Conservation (phyloP, 768 basidiomycete species). For the Aureoboletus auriporus region DNA sequence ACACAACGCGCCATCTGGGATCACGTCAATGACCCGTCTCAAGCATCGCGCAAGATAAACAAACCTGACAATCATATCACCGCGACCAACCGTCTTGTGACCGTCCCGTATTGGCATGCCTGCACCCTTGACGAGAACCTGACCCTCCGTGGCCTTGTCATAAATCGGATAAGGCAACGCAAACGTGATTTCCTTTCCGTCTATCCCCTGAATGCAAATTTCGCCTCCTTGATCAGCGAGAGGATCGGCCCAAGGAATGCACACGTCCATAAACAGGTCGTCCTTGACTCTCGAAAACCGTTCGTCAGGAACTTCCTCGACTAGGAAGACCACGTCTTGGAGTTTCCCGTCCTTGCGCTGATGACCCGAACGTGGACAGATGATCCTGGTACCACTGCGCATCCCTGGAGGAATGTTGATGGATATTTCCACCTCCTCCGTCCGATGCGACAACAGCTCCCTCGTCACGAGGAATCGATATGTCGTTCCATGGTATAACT, state of each 20-base stretch:
- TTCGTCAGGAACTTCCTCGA: slow-evolving; percentile 56
- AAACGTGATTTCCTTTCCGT: slow-evolving; percentile 50
- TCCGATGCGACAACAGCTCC: slow-evolving; percentile 43
- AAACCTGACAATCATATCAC: slow-evolving; percentile 62
- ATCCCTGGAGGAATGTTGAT: slow-evolving; percentile 61
- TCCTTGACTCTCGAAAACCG: slow-evolving; percentile 54
- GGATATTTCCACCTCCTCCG: slow-evolving; percentile 53
- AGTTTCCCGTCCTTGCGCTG: slow-evolving; percentile 51
- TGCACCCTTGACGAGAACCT: slow-evolving; percentile 48
- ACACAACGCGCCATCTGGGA: slow-evolving; percentile 31
- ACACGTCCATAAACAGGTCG: slow-evolving; percentile 52
- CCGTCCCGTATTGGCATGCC: slow-evolving; percentile 68
- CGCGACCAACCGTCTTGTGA: slow-evolving; percentile 50
- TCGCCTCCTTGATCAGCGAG: slow-evolving; percentile 44
- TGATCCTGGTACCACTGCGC: slow-evolving; percentile 54
- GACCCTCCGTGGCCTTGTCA: slow-evolving; percentile 47
- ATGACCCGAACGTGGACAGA: slow-evolving; percentile 64
- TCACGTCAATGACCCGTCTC: neutral
- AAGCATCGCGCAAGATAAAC: slow-evolving; percentile 8
- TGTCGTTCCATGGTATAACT: slow-evolving; percentile 52
- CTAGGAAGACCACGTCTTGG: slow-evolving; percentile 65
- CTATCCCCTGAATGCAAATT: slow-evolving; percentile 52
- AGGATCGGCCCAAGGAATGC: slow-evolving; percentile 52
- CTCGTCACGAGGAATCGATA: slow-evolving; percentile 61
- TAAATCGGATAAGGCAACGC: slow-evolving; percentile 49